phyloP scores from a whole-genome alignment of 805 yeast genomes.

The Wickerhamiella galacta region DNA sequence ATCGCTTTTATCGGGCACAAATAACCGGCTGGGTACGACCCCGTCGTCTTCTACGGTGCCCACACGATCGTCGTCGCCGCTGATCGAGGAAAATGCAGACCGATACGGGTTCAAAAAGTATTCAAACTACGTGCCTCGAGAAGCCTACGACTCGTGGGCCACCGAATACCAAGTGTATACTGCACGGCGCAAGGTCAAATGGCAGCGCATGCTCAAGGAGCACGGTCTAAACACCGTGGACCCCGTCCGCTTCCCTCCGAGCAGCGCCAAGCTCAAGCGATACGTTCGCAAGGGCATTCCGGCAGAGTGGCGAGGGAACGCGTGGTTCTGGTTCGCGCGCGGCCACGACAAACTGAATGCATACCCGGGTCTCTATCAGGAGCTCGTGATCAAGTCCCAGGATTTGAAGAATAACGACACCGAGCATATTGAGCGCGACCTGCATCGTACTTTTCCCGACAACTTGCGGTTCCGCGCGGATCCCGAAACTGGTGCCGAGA shows the following conservation, averaged over 20 bases:
- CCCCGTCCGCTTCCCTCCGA: slow-evolving; percentile 22
- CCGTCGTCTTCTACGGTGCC: too few species aligned
- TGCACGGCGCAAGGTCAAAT: slow-evolving; percentile 51
- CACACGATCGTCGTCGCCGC: not conserved
- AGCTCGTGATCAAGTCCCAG: slow-evolving; percentile 41
- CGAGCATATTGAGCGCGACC: slow-evolving; percentile 85
- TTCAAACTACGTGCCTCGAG: slow-evolving; percentile 33
- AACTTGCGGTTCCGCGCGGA: slow-evolving; percentile 57
- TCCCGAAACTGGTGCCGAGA: slow-evolving; percentile 27
- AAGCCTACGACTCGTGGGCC: slow-evolving; percentile 66
- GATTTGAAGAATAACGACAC: slow-evolving; percentile 51
- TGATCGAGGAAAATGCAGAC: slow-evolving; percentile 27
- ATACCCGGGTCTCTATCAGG: slow-evolving; percentile 59
- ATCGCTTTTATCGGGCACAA: too few species aligned
- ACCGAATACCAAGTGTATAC: slow-evolving; percentile 44
- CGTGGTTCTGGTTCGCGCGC: slow-evolving; percentile 90
- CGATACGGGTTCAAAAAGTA: slow-evolving; percentile 77
- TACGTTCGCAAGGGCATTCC: slow-evolving; percentile 86
- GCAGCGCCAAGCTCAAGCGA: slow-evolving; percentile 34
- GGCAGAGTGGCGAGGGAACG: slow-evolving; percentile 92
- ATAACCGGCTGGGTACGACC: too few species aligned
- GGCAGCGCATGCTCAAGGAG: slow-evolving; percentile 51
- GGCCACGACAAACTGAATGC: slow-evolving; percentile 60
- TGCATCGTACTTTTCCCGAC: slow-evolving; percentile 90
- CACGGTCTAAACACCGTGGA: slow-evolving; percentile 38